phyloP scores from a whole-genome alignment of 208 protist genomes.

The Trypanosoma brucei region DNA sequence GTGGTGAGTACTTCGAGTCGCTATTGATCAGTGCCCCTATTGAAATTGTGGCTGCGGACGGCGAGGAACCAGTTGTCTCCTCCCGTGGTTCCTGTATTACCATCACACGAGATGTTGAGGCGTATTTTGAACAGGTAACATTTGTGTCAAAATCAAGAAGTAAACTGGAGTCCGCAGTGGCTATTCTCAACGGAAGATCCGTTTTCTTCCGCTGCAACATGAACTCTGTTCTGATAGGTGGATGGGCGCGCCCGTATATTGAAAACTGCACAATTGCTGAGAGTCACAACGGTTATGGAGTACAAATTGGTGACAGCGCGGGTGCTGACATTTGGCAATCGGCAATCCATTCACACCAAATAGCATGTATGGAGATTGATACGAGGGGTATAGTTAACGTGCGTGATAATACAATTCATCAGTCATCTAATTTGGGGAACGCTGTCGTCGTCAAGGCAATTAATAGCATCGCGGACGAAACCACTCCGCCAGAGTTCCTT shows the following conservation, averaged over 20 bases:
- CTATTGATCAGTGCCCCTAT: slow-evolving; percentile 64
- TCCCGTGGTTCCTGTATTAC: slow-evolving; percentile 66
- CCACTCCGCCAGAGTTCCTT: slow-evolving; percentile 14
- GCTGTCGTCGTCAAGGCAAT: slow-evolving; percentile 43
- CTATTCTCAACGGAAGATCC: slow-evolving; percentile 45
- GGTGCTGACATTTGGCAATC: slow-evolving; percentile 48
- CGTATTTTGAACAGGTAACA: slow-evolving; percentile 61
- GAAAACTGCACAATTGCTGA: slow-evolving; percentile 67
- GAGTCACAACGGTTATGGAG: slow-evolving; percentile 63
- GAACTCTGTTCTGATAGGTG: slow-evolving; percentile 61
- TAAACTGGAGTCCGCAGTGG: slow-evolving; percentile 58
- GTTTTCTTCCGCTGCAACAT: slow-evolving; percentile 63
- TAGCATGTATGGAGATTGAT: slow-evolving; percentile 63
- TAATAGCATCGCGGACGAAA: slow-evolving; percentile 26
- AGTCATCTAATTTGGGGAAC: slow-evolving; percentile 45
- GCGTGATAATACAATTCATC: slow-evolving; percentile 53
- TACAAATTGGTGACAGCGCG: slow-evolving; percentile 55
- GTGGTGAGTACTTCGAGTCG: slow-evolving; percentile 76
- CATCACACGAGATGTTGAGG: slow-evolving; percentile 55
- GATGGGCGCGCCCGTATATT: slow-evolving; percentile 33
- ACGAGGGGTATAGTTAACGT: slow-evolving; percentile 64
- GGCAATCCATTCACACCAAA: slow-evolving; percentile 52
- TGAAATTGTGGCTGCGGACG: slow-evolving; percentile 79
- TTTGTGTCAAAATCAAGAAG: slow-evolving; percentile 56
- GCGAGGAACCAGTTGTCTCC: slow-evolving; percentile 68